These are phyloP conservation scores for Antitrichia curtipendula DNA, from an alignment of 225 moss, liverwort and hornwort genomes.

Conservation along the genomic window DNA sequence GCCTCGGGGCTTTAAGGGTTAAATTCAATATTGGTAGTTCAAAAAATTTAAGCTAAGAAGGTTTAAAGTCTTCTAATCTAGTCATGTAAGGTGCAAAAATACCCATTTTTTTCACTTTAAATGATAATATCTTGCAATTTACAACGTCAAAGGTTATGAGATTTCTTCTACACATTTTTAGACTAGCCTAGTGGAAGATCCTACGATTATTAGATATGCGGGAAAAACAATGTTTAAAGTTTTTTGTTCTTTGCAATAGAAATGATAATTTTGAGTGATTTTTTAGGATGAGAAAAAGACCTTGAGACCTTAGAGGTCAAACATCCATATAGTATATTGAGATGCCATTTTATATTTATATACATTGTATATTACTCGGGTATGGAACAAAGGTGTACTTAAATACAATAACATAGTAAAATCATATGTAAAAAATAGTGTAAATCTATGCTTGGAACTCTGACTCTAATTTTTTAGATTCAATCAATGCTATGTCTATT, in stretches of 20 bases:
- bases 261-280: background rate
- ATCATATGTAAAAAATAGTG: background rate
- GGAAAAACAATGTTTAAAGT: background rate
- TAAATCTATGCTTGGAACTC: background rate
- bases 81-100: background rate
- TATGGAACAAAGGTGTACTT: background rate
- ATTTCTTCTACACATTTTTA: background rate
- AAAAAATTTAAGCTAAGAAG: background rate
- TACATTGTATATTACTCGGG: background rate
- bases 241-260: background rate
- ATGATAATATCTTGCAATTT: background rate
- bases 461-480: background rate
- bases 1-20: too few species aligned
- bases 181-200: background rate
- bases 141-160: background rate
- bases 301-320: accelerated
- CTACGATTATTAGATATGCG: too few species aligned
- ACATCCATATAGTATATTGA: background rate
- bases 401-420: background rate
- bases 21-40: background rate
- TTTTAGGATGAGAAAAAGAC: background rate
- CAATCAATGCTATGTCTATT: background rate
- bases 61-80: background rate
- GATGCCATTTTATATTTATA: background rate
- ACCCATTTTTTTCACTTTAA: accelerated